A percentile compares a stretch with the other conserved stretches of the same genome.
phyloP scores from a whole-genome alignment of 345 rosid species.

The Microcos paniculata region DNA sequence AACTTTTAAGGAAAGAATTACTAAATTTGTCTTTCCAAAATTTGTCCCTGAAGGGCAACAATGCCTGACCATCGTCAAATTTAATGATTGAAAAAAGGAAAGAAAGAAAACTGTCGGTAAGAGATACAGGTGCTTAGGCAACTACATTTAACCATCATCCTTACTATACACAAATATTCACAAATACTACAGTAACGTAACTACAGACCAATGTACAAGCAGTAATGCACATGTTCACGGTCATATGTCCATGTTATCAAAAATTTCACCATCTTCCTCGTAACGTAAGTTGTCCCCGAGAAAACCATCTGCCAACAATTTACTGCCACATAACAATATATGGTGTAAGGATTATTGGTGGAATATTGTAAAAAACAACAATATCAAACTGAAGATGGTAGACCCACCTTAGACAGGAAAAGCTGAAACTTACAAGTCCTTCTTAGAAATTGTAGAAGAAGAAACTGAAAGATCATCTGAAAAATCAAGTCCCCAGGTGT shows the following conservation, averaged over 20 bases:
- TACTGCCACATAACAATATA: slow-evolving; percentile 49
- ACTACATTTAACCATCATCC: not conserved
- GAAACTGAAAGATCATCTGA: slow-evolving; percentile 95
- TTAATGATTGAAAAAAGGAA: no score
- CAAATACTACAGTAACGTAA: not conserved
- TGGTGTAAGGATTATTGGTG: not conserved
- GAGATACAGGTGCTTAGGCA: no score
- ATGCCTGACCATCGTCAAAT: no score
- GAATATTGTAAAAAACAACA: not conserved
- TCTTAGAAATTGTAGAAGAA: slow-evolving; percentile 90
- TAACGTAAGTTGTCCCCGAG: slow-evolving; percentile 31
- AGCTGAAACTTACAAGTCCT: no score
- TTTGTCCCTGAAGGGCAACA: no score
- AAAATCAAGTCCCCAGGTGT: no score
- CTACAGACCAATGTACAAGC: not conserved
- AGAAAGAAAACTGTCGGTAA: no score
- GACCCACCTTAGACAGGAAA: slow-evolving; percentile 77
- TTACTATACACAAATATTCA: not conserved
- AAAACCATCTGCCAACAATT: slow-evolving; percentile 68
- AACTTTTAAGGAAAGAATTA: no score
- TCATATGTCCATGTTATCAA: slow-evolving; percentile 68
- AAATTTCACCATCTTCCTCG: slow-evolving; percentile 73
- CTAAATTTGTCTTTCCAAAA: no score
- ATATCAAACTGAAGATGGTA: not conserved
- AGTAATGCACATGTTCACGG: not conserved